phyloP scores from a whole-genome alignment of 2,329 filamentous ascomycete genomes.

The Thelonectria discophora region DNA sequence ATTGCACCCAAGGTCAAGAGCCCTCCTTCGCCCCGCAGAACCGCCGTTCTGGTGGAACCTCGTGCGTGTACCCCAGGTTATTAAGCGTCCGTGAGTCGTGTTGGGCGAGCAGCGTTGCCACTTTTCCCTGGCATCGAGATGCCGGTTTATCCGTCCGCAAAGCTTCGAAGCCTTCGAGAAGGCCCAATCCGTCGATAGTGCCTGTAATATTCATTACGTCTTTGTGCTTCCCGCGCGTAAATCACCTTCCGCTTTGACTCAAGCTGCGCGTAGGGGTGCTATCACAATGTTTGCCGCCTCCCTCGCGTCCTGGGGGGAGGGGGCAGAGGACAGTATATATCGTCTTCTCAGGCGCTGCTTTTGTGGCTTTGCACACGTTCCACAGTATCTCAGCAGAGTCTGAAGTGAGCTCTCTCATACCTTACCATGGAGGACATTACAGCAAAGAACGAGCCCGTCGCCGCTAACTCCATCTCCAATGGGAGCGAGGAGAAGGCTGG shows the following conservation, averaged over 20 bases:
- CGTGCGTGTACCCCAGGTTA: constrained; percentile 14
- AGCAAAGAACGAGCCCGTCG: constrained; percentile 30
- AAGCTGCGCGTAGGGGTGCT: constrained; percentile 9
- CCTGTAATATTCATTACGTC: constrained; percentile 23
- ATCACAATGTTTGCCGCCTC: background rate
- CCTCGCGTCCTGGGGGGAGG: background rate
- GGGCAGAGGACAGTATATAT: background rate
- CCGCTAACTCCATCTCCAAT: constrained; percentile 23
- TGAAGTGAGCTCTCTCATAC: background rate
- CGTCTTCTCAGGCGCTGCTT: constrained; percentile 10
- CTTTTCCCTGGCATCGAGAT: constrained; percentile 17
- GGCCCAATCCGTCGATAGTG: background rate
- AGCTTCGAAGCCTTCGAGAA: constrained; percentile 13
- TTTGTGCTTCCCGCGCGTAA: constrained; percentile 13
- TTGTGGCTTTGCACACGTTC: background rate
- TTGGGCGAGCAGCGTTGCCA: background rate
- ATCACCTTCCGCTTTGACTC: constrained; percentile 22
- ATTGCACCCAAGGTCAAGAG: background rate
- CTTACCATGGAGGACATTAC: constrained; percentile 34
- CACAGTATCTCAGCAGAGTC: background rate
- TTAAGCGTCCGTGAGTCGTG: background rate
- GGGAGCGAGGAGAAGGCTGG: constrained; percentile 34
- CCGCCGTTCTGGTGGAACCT: background rate
- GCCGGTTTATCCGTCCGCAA: constrained; percentile 23
- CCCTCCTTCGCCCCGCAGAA: background rate